phyloP scores from a whole-genome alignment of 495 filamentous ascomycete species.

The Paragyromitra xinjiangensis region DNA sequence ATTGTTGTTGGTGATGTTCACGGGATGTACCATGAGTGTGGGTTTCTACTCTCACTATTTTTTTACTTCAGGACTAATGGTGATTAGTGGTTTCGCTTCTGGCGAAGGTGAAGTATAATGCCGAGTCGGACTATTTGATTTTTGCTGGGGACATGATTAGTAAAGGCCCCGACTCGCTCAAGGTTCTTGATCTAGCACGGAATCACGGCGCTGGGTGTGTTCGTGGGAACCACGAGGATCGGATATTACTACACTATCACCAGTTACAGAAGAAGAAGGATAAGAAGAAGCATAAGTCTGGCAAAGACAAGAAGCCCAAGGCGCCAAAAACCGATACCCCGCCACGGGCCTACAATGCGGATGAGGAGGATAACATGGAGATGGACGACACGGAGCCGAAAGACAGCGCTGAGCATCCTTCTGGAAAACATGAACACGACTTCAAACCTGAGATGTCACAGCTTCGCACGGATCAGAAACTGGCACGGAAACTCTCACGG shows the following conservation, averaged over 20 bases:
- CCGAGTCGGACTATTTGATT: constrained; percentile 75
- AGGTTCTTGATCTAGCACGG: constrained; percentile 79
- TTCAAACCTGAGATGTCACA: neutral
- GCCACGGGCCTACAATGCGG: constrained; percentile 8
- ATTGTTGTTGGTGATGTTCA: constrained; percentile 91
- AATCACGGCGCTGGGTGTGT: constrained; percentile 76
- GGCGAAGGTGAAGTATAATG: constrained; percentile 70
- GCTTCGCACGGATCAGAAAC: constrained; percentile 58
- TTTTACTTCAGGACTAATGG: constrained; percentile 1
- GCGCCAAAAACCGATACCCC: constrained; percentile 28
- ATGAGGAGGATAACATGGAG: constrained; percentile 26
- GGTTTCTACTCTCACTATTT: constrained; percentile 44
- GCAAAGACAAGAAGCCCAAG: constrained; percentile 7
- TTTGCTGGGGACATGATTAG: constrained; percentile 84
- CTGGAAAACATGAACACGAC: neutral
- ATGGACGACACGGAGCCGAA: constrained; percentile 32
- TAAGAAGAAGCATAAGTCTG: constrained; percentile 32
- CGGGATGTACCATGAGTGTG: constrained; percentile 75
- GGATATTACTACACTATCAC: constrained; percentile 66
- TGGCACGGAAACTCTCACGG: constrained; percentile 66
- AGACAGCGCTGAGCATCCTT: neutral
- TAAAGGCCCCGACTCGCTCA: constrained; percentile 84
- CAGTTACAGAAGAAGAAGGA: constrained; percentile 48
- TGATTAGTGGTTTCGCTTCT: constrained; percentile 70
- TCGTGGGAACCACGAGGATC: constrained; percentile 93